Base-by-base conservation (phyloP, 179 eudicot species). In the Beta macrorhiza region DNA sequence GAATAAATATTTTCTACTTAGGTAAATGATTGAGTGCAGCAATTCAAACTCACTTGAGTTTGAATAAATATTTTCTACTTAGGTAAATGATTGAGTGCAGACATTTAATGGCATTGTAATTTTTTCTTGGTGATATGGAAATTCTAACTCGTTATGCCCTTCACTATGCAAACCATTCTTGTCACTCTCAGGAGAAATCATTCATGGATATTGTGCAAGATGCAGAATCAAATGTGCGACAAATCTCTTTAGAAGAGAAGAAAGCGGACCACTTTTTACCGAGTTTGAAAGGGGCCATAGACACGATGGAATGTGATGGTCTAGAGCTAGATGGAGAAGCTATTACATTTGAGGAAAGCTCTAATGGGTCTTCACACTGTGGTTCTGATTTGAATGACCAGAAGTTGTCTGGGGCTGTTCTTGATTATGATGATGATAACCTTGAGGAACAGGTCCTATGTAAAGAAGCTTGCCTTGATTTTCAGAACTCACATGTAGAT, bases 71-170 rank as follows among this genome's bases (percentile, higher is more conserved):
- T 29, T 29, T 29, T 29, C 1, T 29, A 29, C 1, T 0, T 29
- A 29, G 32, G 32, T 29, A 29, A 29, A 29, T 29, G 32, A 29
- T 29, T 0, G 32, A 29, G 32, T 29, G 32, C 32, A 29, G 32
- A 29, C 32, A 29, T 29, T 29, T 29, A 1, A 29, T 29, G 32
- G 32, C 32, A 29, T 61, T 77, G 15, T 61, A 51, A 78, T 83
- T 84, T 63, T n/a, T 69, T 75, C n/a, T 32, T 74, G 84, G 76
- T 83, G 84, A 83, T 74, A 94, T 94, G 95, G 92, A 92, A 89
- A 87, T 94, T 82, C 85, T 91, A 68, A 84, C 92, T 59, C 87
- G 88, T 87, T 87, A 92, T 76, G 67, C 78, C 47, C 49, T 89
- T 62, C 84, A 45, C 67, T 83, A 84, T 83, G 89, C 84, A 75